Base-by-base conservation (phyloP, 208 protist genomes). In the Trypanosoma caninum region DNA sequence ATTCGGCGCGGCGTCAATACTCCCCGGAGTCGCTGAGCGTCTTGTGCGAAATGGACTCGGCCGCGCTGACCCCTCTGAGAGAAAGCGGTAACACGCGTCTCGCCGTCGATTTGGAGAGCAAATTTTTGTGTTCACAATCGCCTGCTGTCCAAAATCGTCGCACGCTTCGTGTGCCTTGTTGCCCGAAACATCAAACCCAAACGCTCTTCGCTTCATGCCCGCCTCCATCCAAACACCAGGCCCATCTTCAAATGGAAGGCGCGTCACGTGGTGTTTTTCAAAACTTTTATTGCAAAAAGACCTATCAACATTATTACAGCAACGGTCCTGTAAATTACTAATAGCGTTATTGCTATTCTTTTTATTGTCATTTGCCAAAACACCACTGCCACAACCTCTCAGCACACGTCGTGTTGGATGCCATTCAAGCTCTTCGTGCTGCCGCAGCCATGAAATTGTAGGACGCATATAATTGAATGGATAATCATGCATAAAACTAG, bases 141-240 rank as follows among this genome's bases (percentile, higher is more conserved):
- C 9, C 33, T 46, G 11, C 33, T 16, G 6, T n/a, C 31, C 48
- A 20, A 35, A 11, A 25, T 8, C 14, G 34, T 59, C 46, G 16
- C 3, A 46, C 5, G 64, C 63, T 6, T 28, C 38, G 18, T 74
- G 48, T 16, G 65, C 73, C 13, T 53, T 54, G 23, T 48, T 35
- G 9, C 45, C 65, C 9, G 3, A 30, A 27, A 2, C 16, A 20
- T 59, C 65, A 44, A 44, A 60, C 0, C 58, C 70, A 50, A 69
- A 84, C 9, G 75, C 75, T 41, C 67, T 61, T 25, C 75, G 74
- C 3, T 25, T 52, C 11, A 45, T 35, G 22, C 40, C 38, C 7
- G 25, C 20, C 44, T 47, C 61, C 38, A 51, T 50, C 86, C 82
- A 93, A 38, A 88, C 80, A 18, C 86, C 86, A 3, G 86, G 82